Percentiles rank a stretch among this genome's conserved stretches.
Evolutionary conservation across 805 yeast genomes (phyloP).

Genomic region (Saturnispora besseyi): DNA sequence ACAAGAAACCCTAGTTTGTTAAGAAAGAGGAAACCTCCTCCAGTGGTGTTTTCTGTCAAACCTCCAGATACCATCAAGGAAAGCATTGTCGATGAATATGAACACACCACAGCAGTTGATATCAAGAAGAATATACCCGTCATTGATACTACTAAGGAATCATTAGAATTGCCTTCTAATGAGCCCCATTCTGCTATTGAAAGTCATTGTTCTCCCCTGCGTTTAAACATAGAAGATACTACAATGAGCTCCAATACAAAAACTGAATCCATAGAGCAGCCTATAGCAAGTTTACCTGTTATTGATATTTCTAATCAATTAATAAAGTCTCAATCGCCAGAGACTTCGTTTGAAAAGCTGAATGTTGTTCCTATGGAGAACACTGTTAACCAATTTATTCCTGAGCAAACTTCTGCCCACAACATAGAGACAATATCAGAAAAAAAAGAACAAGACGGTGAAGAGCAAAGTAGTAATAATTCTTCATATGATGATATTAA

Average conservation of each 20-base stretch:
- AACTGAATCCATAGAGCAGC: background rate
- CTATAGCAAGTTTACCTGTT: background rate
- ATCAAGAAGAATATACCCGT: background rate
- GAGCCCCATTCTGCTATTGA: background rate
- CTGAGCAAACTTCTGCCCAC: background rate
- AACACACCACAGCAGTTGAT: background rate
- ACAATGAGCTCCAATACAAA: background rate
- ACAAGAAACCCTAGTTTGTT: constrained; percentile 9
- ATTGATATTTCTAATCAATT: background rate
- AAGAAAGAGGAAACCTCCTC: constrained; percentile 11
- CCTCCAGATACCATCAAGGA: background rate
- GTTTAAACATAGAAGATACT: background rate
- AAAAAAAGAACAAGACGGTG: background rate
- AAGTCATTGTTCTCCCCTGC: constrained; percentile 3
- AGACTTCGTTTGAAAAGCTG: background rate
- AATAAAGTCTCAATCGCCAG: background rate
- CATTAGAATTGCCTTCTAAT: background rate
- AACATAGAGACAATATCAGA: background rate
- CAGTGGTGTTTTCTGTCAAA: background rate
- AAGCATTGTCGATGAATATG: background rate
- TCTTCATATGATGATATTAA: background rate
- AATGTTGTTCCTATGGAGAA: background rate
- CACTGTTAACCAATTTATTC: background rate
- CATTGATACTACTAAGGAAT: background rate
- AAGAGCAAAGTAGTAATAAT: background rate